Evolutionary conservation across 2,329 filamentous ascomycete genomes (phyloP).

Genomic region (Fusarium keratoplasticum): DNA sequence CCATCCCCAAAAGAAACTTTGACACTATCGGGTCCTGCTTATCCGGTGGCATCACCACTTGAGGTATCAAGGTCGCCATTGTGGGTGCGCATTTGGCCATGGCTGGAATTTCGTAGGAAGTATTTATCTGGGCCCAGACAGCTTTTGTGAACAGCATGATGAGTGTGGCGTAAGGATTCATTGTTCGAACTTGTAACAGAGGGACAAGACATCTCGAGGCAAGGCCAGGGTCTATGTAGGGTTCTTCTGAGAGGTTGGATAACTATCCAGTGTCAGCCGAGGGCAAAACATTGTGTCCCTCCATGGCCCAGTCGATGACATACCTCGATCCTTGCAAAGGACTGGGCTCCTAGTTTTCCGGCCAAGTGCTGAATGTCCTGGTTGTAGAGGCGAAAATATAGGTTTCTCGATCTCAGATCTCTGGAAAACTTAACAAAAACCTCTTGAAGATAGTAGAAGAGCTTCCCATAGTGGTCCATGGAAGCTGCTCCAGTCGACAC

Average conservation of each 20-base stretch:
- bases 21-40: not conserved
- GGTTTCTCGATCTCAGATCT: not conserved
- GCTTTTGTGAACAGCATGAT: slow-evolving; percentile 18
- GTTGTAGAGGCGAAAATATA: not conserved
- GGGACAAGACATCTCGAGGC: not conserved
- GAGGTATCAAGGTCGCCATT: not conserved
- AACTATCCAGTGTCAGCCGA: not conserved
- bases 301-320: not conserved
- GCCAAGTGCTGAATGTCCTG: not conserved
- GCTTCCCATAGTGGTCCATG: slow-evolving; percentile 21
- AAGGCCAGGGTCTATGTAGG: not conserved
- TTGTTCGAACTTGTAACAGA: not conserved
- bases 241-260: slow-evolving; percentile 10
- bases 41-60: not conserved
- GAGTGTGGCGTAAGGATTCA: slow-evolving; percentile 21
- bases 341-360: not conserved
- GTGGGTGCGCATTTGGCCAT: not conserved
- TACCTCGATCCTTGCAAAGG: slow-evolving; percentile 23
- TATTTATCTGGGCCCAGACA: not conserved
- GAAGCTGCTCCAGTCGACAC: not conserved
- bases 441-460: not conserved
- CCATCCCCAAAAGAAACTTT: not conserved
- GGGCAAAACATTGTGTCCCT: not conserved
- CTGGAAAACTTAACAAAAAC: not conserved
- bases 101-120: too few relatives aligned